phyloP scores from a whole-genome alignment of 2,329 filamentous ascomycete genomes.

The Peltaster fructicola region DNA sequence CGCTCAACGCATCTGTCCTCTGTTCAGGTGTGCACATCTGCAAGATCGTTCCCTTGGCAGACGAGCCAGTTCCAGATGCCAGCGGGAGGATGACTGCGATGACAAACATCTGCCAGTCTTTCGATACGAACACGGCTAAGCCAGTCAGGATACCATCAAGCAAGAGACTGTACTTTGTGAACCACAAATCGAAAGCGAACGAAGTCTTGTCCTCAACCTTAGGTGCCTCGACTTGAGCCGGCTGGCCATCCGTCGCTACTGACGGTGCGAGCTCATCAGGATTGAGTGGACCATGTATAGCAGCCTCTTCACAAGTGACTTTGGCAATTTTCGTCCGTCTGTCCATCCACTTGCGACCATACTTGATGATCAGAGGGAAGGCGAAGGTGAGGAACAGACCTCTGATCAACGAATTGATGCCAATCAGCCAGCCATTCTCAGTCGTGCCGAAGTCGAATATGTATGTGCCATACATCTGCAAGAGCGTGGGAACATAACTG shows the following conservation, averaged over 20 bases:
- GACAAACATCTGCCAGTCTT: conserved; percentile 52
- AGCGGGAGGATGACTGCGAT: conserved; percentile 48
- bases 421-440: conserved; percentile 29
- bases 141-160: conserved; percentile 48
- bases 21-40: conserved; percentile 48
- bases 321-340: conserved; percentile 2
- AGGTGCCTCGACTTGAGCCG: conserved; percentile 22
- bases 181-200: conserved; percentile 48
- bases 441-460: conserved; percentile 27
- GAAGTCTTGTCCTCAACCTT: conserved; percentile 27
- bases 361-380: conserved; percentile 27
- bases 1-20: conserved; percentile 48
- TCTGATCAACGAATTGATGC: conserved; percentile 26
- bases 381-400: conserved; percentile 27
- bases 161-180: conserved; percentile 47
- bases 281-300: conserved; percentile 1
- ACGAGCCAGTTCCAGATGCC: conserved; percentile 49
- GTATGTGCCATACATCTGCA: conserved; percentile 32
- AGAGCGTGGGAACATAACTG: conserved; percentile 45
- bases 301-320: no score
- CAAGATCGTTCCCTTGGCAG: conserved; percentile 56
- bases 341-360: conserved; percentile 27
- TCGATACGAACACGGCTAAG: conserved; percentile 41
- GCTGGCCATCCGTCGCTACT: conserved; percentile 18
- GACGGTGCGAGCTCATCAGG: conserved; percentile 21